A percentile compares a stretch with the other conserved stretches of the same genome.
Evolutionary conservation across 2,329 filamentous ascomycete genomes (phyloP).

Genomic region (Boeremia exigua): DNA sequence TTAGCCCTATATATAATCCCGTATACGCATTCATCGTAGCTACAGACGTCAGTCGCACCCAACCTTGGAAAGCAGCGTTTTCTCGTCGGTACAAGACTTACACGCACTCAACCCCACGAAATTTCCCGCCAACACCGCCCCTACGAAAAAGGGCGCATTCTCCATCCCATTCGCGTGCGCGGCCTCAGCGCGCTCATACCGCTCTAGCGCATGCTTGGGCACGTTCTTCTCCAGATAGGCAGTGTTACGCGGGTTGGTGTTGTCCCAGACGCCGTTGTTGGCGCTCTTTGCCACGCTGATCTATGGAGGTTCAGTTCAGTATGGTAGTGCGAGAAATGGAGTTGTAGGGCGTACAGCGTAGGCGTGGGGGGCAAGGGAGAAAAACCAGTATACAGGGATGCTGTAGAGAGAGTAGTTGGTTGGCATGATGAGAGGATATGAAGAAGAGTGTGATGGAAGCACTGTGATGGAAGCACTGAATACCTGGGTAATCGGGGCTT

Average conservation of each 20-base stretch:
- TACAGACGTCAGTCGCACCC: neutral
- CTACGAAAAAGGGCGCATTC: conserved; percentile 54
- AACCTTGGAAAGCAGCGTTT: neutral
- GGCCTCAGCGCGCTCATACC: conserved; percentile 52
- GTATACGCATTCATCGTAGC: conserved; percentile 29
- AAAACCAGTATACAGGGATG: conserved; percentile 34
- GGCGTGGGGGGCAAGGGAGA: conserved; percentile 28
- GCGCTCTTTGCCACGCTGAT: conserved; percentile 10
- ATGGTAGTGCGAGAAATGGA: neutral
- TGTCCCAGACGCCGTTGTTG: conserved; percentile 49
- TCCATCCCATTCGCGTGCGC: conserved; percentile 56
- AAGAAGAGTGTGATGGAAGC: neutral
- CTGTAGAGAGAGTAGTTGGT: conserved; percentile 35
- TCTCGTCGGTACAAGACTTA: neutral
- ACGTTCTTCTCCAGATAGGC: conserved; percentile 35
- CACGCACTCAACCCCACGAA: conserved; percentile 38
- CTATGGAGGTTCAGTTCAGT: neutral
- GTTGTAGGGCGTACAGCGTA: conserved; percentile 19
- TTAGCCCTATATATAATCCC: conserved; percentile 23
- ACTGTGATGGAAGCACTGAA: neutral
- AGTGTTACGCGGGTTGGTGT: conserved; percentile 49
- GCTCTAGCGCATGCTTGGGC: conserved; percentile 40
- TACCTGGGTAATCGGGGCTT: neutral
- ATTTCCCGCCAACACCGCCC: conserved; percentile 52
- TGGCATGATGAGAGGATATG: conserved; percentile 16